Conservation (phyloP, 2,329 filamentous ascomycete genomes). For the Mollisia scopiformis region DNA sequence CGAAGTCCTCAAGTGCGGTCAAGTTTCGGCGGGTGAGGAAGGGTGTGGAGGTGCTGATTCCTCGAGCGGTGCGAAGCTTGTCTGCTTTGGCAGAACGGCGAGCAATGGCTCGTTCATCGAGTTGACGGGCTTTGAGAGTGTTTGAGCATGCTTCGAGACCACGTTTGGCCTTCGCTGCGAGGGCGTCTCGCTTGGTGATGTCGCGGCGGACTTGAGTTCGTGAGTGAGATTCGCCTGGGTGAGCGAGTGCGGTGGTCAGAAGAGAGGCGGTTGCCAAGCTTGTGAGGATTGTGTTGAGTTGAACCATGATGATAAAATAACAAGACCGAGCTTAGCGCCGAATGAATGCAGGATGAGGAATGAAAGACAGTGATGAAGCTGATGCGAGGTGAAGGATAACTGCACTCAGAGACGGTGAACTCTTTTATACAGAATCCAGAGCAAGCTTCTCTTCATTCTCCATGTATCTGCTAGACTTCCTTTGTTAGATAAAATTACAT, state of each 20-base stretch:
- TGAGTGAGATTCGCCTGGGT: neutral
- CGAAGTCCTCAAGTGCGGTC: neutral
- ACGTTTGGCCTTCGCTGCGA: neutral
- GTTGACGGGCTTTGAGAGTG: neutral
- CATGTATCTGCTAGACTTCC: neutral
- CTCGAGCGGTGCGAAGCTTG: neutral
- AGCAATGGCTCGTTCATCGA: neutral
- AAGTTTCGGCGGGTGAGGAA: neutral
- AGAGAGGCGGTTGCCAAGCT: neutral
- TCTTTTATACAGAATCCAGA: neutral
- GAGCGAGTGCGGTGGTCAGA: neutral
- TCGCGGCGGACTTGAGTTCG: neutral
- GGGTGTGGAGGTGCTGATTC: neutral
- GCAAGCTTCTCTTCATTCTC: neutral
- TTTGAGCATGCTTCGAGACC: neutral
- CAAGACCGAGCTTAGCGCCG: neutral
- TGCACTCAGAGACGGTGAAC: neutral
- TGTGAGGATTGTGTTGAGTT: neutral
- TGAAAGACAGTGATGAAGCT: neutral
- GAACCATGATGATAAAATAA: neutral
- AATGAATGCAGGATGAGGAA: neutral
- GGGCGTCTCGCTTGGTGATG: neutral
- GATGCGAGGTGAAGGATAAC: neutral
- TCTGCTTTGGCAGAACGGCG: neutral
- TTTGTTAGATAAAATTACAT: neutral